A percentile compares a stretch with the other conserved stretches of the same genome.
Evolutionary conservation across 768 basidiomycete genomes (phyloP).

Genomic region (Rhodocollybia butyracea): DNA sequence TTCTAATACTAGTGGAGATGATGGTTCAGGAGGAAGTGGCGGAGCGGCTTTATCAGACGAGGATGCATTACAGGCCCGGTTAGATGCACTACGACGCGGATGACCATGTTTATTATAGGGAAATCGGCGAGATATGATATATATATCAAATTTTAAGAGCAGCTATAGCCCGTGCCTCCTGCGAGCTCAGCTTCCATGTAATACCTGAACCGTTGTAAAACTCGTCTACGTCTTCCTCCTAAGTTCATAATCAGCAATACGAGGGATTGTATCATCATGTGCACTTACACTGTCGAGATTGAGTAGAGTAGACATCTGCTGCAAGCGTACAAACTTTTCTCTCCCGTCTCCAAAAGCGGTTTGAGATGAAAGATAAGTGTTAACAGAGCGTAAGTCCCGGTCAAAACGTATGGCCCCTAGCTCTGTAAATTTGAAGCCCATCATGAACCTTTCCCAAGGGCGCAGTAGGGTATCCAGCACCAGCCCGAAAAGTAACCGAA

Average conservation of each 20-base stretch:
- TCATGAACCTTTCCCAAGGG: slow-evolving; percentile 91
- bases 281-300: slow-evolving; percentile 75
- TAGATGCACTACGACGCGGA: slow-evolving; percentile 84
- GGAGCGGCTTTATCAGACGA: slow-evolving; percentile 64
- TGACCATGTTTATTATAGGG: too few relatives aligned
- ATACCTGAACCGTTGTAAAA: slow-evolving; percentile 95
- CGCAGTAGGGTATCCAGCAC: slow-evolving; percentile 86
- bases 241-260: slow-evolving; percentile 14
- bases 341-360: slow-evolving; percentile 86
- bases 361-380: slow-evolving; percentile 81
- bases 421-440: slow-evolving; percentile 84
- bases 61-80: slow-evolving; percentile 88
- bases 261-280: not conserved
- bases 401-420: slow-evolving; percentile 96
- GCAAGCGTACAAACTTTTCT: slow-evolving; percentile 88
- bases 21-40: slow-evolving; percentile 22
- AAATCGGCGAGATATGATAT: too few relatives aligned
- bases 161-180: slow-evolving; percentile 72
- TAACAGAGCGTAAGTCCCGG: slow-evolving; percentile 82
- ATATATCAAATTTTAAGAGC: slow-evolving; percentile 39
- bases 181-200: slow-evolving; percentile 75
- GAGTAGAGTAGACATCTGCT: slow-evolving; percentile 89
- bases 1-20: slow-evolving; percentile 19
- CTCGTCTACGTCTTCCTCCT: slow-evolving; percentile 95
- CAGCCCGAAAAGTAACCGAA: slow-evolving; percentile 79